Evolutionary conservation across 2,329 filamentous ascomycete species (phyloP), one percentile per base, ranked within the genome.

Genomic region (Claviceps africana): DNA sequence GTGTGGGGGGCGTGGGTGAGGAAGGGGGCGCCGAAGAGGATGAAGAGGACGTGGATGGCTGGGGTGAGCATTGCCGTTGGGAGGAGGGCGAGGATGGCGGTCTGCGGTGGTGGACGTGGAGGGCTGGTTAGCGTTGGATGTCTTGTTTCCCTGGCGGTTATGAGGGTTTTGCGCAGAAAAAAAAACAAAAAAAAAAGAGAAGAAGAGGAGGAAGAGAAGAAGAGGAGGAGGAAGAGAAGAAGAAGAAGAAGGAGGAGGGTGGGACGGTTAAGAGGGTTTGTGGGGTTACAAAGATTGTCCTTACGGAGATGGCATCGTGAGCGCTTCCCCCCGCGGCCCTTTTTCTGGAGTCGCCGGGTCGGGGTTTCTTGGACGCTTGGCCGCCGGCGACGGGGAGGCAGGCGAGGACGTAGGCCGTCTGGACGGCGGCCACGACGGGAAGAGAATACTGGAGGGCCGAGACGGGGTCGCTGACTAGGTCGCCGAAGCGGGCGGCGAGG

Each of bases 21-120:
- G 51, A 95, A 74, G 0, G 93, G 93, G 8, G 91, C 93, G 62
- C 93, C 93, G 68, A 96, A 94, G 58, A 97, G 85, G 61, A 97
- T 75, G 61, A 94, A 78, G 39, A 82, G 69, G 44, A 80, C 64
- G 64, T 83, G 74, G 22, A 83, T 60, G 30, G 66, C 65, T 33
- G 91, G 77, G 8, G 86, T 83, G 53, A 90, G 73, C 57, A 93
- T 75, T 2, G 80, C 76, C 2, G 87, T 82, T 76, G 95, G 62
- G 21, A 74, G 56, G 39, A 75, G 62, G 6, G 72, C 72, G 48
- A 77, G 66, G 52, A 73, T 58, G 15, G 72, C 65, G 19, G 71
- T 68, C 75, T 77, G 48, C 17, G 15, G 21, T 13, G 7, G 22
- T 13, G 17, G 43, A 21, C n/a, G 15, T 31, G n/a, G 15, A 30